Conservation (phyloP, 192 early-diverging fungal genomes). For the Kappamyces sp. region DNA sequence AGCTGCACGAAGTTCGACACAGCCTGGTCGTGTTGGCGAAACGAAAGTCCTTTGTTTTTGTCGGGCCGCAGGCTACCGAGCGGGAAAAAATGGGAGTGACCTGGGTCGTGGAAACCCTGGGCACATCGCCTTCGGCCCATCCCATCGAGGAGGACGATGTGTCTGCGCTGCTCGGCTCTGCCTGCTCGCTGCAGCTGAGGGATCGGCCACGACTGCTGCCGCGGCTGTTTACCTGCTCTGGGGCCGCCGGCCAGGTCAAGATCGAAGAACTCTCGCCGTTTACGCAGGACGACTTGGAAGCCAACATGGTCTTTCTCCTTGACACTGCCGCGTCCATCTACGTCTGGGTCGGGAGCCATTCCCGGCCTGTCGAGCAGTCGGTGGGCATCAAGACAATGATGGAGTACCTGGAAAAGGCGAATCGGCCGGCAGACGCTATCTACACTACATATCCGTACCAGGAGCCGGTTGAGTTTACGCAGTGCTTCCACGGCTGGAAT, state of each 20-base stretch:
- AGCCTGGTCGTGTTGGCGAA: no score
- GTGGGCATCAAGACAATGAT: constrained; percentile 20
- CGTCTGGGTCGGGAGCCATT: constrained; percentile 26
- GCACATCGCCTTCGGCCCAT: no score
- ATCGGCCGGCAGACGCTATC: not conserved
- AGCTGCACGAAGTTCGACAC: no score
- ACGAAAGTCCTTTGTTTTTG: no score
- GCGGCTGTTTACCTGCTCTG: not conserved
- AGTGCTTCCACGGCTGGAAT: constrained; percentile 31
- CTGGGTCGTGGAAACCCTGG: no score
- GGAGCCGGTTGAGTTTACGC: constrained; percentile 23
- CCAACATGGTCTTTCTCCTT: constrained; percentile 23
- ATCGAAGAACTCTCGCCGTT: constrained; percentile 19
- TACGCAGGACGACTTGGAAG: constrained; percentile 27
- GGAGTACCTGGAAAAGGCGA: not conserved
- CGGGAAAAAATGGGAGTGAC: no score
- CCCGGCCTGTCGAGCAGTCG: constrained; percentile 20
- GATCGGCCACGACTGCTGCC: not conserved
- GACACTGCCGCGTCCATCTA: constrained; percentile 15
- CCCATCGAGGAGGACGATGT: no score
- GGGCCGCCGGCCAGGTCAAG: constrained; percentile 10
- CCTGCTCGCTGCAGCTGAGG: no score
- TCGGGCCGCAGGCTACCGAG: no score
- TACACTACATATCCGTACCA: constrained; percentile 24
- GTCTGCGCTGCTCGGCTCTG: no score